These are phyloP conservation scores for Arthrobotrys sphaeroides DNA, from an alignment of 2,329 filamentous ascomycete genomes.

Conservation along the genomic window DNA sequence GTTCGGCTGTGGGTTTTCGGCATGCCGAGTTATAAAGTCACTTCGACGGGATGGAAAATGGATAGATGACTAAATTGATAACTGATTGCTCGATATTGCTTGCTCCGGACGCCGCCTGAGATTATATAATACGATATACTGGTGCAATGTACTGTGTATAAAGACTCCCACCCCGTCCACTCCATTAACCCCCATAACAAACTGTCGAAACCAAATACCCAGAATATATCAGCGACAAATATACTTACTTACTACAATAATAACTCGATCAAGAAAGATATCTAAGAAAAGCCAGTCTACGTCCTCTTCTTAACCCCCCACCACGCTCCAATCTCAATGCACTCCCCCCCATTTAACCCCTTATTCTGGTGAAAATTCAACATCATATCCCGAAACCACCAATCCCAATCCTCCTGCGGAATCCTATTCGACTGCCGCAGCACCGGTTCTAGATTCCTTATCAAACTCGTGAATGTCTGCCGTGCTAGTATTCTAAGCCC, in stretches of 20 bases:
- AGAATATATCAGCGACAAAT: not conserved
- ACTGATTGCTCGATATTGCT: too few relatives aligned
- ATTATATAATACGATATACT: too few relatives aligned
- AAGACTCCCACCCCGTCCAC: conserved; percentile 8
- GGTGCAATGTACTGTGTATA: not conserved
- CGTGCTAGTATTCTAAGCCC: conserved; percentile 57
- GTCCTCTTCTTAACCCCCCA: conserved; percentile 69
- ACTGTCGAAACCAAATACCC: too few relatives aligned
- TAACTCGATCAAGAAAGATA: too few relatives aligned
- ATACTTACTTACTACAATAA: too few relatives aligned
- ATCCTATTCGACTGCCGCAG: conserved; percentile 84
- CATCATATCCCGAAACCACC: conserved; percentile 89
- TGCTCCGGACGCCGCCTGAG: too few relatives aligned
- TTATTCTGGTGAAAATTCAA: conserved; percentile 80
- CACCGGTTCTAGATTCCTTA: conserved; percentile 80
- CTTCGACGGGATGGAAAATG: too few relatives aligned
- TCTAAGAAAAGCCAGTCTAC: too few relatives aligned
- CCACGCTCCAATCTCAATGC: conserved; percentile 75
- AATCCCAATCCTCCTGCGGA: conserved; percentile 89
- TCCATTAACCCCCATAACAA: conserved; percentile 10
- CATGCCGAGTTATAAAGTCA: conserved; percentile 33
- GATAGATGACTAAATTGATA: too few relatives aligned
- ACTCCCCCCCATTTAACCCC: conserved; percentile 83
- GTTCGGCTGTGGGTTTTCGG: conserved; percentile 23
- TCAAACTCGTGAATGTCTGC: conserved; percentile 57